Evolutionary conservation across 805 yeast genomes (phyloP), one percentile per base, ranked within the genome.

Genomic region (Sugiyamaella qingdaonensis): DNA sequence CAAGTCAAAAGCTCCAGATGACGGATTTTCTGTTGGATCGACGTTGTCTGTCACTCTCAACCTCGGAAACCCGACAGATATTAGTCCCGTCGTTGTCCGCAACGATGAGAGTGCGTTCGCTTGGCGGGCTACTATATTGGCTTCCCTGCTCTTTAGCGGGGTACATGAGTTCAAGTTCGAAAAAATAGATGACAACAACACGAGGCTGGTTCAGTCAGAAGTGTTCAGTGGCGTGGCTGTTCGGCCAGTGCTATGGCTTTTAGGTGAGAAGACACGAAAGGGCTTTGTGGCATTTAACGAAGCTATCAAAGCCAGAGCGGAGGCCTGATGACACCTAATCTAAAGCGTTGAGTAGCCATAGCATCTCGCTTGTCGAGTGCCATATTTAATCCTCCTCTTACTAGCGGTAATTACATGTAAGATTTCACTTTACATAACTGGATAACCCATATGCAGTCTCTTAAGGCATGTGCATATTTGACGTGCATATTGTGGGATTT

Each of bases 21-120:
- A 7, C 29, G 29, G 7, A 3, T 24, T 24, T 24, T 4, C 3
- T 7, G 7, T 24, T 24, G 29, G 29, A n/a, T 24, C 29, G 29
- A 3, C 29, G 7, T 24, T 24, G 29, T 24, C 29, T 24, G 37
- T 48, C 9, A 27, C 18, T 11, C 18, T 39, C 24, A 31, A 48
- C 39, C 29, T 24, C 7, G 51, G 46, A 13, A n/a, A 33, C 29
- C 13, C 13, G 11, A 37, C 21, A 21, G 46, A 10, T n/a, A 21
- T 48, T 33, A n/a, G 10, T 14, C 51, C 51, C 2, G 27, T 16
- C 13, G 10, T 48, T 13, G 31, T n/a, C 18, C 11, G 13, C 21
- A 48, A 48, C 42, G 29, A 18, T 8, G 46, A 35, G 33, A n/a
- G n/a, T n/a, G n/a, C n/a, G n/a, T 48, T 48, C 34, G 32, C 18